Evolutionary conservation across 306 rosid genomes (phyloP).

Genomic region (Fagus sylvatica): DNA sequence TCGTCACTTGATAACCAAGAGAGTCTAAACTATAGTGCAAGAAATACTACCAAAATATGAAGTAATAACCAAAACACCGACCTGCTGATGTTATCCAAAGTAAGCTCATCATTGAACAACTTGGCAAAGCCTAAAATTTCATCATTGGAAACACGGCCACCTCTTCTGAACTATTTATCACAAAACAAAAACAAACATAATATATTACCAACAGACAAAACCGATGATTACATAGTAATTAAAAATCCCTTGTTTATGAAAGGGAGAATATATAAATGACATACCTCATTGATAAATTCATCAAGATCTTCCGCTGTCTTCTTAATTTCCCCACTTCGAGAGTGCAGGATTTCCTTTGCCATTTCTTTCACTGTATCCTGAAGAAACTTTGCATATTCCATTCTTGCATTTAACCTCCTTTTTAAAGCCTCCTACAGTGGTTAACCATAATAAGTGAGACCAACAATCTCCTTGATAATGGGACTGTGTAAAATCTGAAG

Average conservation of each 20-base stretch:
- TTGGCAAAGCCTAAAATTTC: constrained; percentile 96
- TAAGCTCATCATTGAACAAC: constrained; percentile 94
- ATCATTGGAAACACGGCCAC: constrained; percentile 74
- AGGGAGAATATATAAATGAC: constrained; percentile 13
- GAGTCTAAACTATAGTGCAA: neutral
- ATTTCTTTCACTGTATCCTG: constrained; percentile 93
- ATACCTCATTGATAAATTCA: constrained; percentile 70
- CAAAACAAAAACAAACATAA: constrained; percentile 8
- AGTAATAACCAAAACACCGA: constrained; percentile 7
- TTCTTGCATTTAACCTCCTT: constrained; percentile 10
- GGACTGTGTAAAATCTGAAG: neutral
- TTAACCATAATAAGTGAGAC: constrained; percentile 3
- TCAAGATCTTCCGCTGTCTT: constrained; percentile 96
- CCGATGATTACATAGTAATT: neutral
- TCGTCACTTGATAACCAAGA: neutral
- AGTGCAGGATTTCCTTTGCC: constrained; percentile 93
- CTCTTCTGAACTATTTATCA: constrained; percentile 69
- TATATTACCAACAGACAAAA: constrained; percentile 6
- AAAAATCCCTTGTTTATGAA: neutral
- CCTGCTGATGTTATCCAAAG: constrained; percentile 97
- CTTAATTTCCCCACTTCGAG: constrained; percentile 85
- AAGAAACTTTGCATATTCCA: constrained; percentile 15
- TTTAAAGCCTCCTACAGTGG: constrained; percentile 16
- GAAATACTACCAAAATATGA: neutral
- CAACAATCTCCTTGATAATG: constrained; percentile 23